Conservation (phyloP, 306 rosid species). For the Arachis stenosperma region DNA sequence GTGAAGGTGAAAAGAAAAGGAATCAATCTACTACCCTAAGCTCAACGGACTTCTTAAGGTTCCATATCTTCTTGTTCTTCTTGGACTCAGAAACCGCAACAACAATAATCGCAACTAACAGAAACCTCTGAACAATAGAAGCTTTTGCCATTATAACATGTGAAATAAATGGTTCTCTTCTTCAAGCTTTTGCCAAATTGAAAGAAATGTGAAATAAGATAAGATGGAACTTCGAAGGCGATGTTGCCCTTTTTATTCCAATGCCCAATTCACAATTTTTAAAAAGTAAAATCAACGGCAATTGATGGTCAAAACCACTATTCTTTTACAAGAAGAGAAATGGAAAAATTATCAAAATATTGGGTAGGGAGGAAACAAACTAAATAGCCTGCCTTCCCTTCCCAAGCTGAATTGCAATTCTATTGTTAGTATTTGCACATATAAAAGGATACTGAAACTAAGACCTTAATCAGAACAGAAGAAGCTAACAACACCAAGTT, state of each 20-base stretch:
- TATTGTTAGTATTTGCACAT: not conserved
- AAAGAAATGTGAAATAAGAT: slow-evolving; percentile 29
- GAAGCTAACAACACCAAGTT: slow-evolving; percentile 13
- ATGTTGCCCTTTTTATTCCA: slow-evolving; percentile 13
- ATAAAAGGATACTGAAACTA: slow-evolving; percentile 5
- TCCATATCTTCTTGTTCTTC: slow-evolving; percentile 52
- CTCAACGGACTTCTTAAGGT: slow-evolving; percentile 67
- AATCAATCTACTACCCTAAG: slow-evolving; percentile 65
- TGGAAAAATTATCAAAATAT: not conserved
- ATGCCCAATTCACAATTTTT: slow-evolving; percentile 11
- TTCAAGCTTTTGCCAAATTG: slow-evolving; percentile 98
- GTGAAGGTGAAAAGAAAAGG: not conserved
- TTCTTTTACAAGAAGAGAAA: slow-evolving; percentile 7
- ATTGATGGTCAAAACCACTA: slow-evolving; percentile 4
- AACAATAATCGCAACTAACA: slow-evolving; percentile 72
- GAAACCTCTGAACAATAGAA: slow-evolving; percentile 55
- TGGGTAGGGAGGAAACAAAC: no score
- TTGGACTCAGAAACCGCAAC: slow-evolving; percentile 61
- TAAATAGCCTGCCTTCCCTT: not conserved
- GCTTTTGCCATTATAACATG: no score
- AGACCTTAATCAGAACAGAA: slow-evolving; percentile 14
- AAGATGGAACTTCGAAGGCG: slow-evolving; percentile 16
- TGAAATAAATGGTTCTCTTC: slow-evolving; percentile 62
- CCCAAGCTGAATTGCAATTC: not conserved
- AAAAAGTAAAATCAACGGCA: slow-evolving; percentile 23